phyloP scores from a whole-genome alignment of 805 yeast genomes.

The Metschnikowia sp. region DNA sequence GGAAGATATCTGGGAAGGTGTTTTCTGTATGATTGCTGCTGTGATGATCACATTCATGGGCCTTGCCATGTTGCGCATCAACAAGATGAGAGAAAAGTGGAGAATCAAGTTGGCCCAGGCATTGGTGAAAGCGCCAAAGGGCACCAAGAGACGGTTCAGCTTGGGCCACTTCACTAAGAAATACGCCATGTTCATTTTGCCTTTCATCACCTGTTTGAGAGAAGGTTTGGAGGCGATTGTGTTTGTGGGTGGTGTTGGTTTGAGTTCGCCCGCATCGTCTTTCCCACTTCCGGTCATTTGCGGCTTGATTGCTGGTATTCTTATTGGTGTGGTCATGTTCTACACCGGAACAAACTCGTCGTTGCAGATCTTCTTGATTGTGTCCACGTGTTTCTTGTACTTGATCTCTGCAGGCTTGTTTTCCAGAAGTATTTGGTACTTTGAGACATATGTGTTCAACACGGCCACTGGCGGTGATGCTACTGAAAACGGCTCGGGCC shows the following conservation, averaged over 20 bases:
- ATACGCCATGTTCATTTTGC: slow-evolving; percentile 85
- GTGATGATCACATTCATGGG: slow-evolving; percentile 91
- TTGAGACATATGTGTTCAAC: slow-evolving; percentile 67
- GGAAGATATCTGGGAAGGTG: slow-evolving; percentile 51
- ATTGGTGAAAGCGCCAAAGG: slow-evolving; percentile 44
- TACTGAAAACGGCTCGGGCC: slow-evolving; percentile 87
- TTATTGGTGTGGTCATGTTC: slow-evolving; percentile 69
- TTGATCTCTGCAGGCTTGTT: slow-evolving; percentile 43
- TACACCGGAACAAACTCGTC: slow-evolving; percentile 79
- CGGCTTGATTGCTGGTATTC: slow-evolving; percentile 77
- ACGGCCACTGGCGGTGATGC: slow-evolving; percentile 88
- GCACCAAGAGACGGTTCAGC: slow-evolving; percentile 44
- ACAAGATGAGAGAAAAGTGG: slow-evolving; percentile 97
- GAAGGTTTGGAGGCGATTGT: slow-evolving; percentile 72
- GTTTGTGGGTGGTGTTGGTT: slow-evolving; percentile 45
- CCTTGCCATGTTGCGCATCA: slow-evolving; percentile 90
- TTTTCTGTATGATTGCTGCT: slow-evolving; percentile 64
- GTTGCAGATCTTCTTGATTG: slow-evolving; percentile 81
- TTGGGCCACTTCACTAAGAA: slow-evolving; percentile 59
- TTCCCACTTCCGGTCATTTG: slow-evolving; percentile 92
- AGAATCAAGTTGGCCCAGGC: slow-evolving; percentile 90
- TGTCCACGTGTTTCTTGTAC: slow-evolving; percentile 85
- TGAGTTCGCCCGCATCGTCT: slow-evolving; percentile 36
- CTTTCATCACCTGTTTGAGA: slow-evolving; percentile 87
- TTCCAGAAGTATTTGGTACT: slow-evolving; percentile 90